Evolutionary conservation across 1,139 yeast species (phyloP).

Genomic region (Diutina scorzettiae): DNA sequence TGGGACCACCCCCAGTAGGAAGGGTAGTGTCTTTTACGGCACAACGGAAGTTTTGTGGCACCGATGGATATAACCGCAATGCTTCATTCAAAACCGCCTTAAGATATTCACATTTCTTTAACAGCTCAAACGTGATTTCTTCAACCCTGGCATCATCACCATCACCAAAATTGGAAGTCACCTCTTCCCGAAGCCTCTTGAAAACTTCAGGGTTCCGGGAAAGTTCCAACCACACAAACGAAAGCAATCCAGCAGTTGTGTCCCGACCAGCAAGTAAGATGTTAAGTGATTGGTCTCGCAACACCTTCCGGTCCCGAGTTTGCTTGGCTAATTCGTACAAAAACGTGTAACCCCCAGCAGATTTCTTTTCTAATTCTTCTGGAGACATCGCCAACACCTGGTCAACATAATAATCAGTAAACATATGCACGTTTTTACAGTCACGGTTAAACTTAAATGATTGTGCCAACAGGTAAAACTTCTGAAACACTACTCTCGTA

Average conservation of each 20-base stretch:
- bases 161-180: slow-evolving; percentile 14
- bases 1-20: slow-evolving; percentile 10
- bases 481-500: slow-evolving; percentile 19
- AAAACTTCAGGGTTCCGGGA: slow-evolving; percentile 15
- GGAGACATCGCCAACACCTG: slow-evolving; percentile 18
- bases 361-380: slow-evolving; percentile 16
- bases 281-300: slow-evolving; percentile 20
- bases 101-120: slow-evolving; percentile 6
- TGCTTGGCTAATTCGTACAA: slow-evolving; percentile 19
- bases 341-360: slow-evolving; percentile 17
- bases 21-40: slow-evolving; percentile 4
- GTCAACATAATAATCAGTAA: slow-evolving; percentile 18
- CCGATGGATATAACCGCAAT: slow-evolving; percentile 4
- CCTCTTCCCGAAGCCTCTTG: slow-evolving; percentile 14
- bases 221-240: slow-evolving; percentile 17
- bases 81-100: slow-evolving; percentile 5
- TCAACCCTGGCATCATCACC: slow-evolving; percentile 16
- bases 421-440: slow-evolving; percentile 20
- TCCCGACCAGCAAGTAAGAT: slow-evolving; percentile 24
- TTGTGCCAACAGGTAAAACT: slow-evolving; percentile 18
- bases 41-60: neutral
- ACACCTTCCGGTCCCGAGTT: slow-evolving; percentile 16
- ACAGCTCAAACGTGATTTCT: slow-evolving; percentile 17
- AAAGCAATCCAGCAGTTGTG: slow-evolving; percentile 21
- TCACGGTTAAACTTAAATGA: slow-evolving; percentile 19